Base-by-base conservation (phyloP, 1,284 basidiomycete species). In the Tylopilus sp. region DNA sequence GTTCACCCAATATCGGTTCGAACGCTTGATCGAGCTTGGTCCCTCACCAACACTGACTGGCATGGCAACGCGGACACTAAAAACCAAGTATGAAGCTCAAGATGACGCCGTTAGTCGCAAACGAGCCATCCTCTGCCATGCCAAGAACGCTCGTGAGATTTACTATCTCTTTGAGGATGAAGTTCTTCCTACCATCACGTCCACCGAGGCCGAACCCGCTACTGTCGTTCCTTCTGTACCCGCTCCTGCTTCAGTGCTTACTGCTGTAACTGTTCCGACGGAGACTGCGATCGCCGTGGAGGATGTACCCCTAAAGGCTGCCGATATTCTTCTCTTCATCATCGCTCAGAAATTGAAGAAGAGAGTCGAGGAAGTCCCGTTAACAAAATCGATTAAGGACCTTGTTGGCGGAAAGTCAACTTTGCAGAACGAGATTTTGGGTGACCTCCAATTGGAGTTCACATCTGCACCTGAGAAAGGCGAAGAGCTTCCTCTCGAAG, bases 261-360 rank as follows among this genome's bases (percentile, higher is more conserved):
- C 77, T 28, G 66, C 74, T 4, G 69, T 74, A 13, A 69, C 77
- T 6, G 65, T 79, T 18, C 66, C 79, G 8, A 73, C 81, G 6
- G 84, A 79, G 3, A 82, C 84, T 16, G 90, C 80, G 29, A 82
- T 84, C 36, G 80, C 81, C 51, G 79, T 97, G 43, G 87, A 94
- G 26, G 96, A 99, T 59, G 90, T 79, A 41, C 96, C 96, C 2
- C 77, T 97, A 69, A 94, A 92, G 71, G 92, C 96, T 6, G 75
- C 88, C 59, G 96, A 99, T 57, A 89, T 96, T 25, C 81, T 99
- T 34, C 79, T 82, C 43, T 81, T 85, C 60, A 88, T 99, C 67
- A 87, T 99, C 52, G 93, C 96, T 1, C 96, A 99, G 75, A 98
- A 99, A 74, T 77, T 99, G 65, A 99, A 99, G 86, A 99, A 98